These are phyloP conservation scores for Tolypocladium ophioglossoides DNA, from an alignment of 2,329 filamentous ascomycete genomes.

Conservation along the genomic window DNA sequence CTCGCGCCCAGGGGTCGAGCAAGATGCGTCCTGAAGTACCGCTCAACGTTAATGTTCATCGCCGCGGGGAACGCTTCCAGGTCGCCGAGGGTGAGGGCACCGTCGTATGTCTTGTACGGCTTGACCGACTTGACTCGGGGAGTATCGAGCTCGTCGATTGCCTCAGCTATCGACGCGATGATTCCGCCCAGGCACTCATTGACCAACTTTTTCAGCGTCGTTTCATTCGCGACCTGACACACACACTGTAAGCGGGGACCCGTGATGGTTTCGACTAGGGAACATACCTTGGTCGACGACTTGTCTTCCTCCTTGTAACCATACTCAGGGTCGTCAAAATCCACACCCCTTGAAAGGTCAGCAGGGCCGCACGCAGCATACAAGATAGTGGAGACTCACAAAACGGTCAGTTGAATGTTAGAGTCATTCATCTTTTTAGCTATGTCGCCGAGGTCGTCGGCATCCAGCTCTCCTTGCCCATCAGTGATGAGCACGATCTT, in stretches of 20 bases:
- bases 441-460: conserved; percentile 60
- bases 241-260: neutral
- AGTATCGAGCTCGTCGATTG: conserved; percentile 66
- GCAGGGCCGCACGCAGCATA: neutral
- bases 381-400: conserved; percentile 44
- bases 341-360: conserved; percentile 55
- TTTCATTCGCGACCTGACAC: conserved; percentile 52
- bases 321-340: conserved; percentile 86
- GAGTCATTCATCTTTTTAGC: conserved; percentile 62
- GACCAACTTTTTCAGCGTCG: conserved; percentile 50
- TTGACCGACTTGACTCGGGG: conserved; percentile 68
- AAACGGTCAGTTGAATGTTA: conserved; percentile 65
- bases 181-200: conserved; percentile 57
- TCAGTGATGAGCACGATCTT: conserved; percentile 82
- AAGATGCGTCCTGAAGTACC: conserved; percentile 78
- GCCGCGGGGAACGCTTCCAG: conserved; percentile 62
- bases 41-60: conserved; percentile 74
- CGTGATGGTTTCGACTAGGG: no score
- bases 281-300: conserved; percentile 50
- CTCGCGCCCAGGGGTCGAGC: conserved; percentile 67
- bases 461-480: conserved; percentile 62
- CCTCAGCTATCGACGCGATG: conserved; percentile 79
- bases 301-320: conserved; percentile 92
- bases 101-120: conserved; percentile 71
- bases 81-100: conserved; percentile 70